A percentile compares a stretch with the other conserved stretches of the same genome.
phyloP scores from a whole-genome alignment of 2,329 filamentous ascomycete genomes.

The Tolypocladium paradoxum region DNA sequence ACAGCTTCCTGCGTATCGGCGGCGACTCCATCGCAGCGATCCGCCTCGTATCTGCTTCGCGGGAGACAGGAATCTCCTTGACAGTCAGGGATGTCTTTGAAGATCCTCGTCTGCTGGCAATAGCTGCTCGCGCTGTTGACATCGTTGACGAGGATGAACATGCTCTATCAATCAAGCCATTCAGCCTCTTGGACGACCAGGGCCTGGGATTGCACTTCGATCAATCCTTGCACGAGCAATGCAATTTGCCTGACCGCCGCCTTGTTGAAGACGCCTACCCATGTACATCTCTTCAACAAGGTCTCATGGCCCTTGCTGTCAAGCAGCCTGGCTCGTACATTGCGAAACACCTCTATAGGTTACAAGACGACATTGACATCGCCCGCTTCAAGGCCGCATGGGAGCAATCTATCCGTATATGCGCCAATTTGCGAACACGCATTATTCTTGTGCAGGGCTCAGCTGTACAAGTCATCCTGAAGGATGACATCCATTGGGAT shows the following conservation, averaged over 20 bases:
- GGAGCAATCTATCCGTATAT: constrained; percentile 6
- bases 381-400: constrained; percentile 16
- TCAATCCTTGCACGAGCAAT: neutral
- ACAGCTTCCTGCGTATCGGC: constrained; percentile 16
- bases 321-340: constrained; percentile 22
- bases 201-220: neutral
- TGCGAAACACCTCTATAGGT: constrained; percentile 14
- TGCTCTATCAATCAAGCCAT: neutral
- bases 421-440: constrained; percentile 7
- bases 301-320: constrained; percentile 22
- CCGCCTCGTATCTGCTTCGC: constrained; percentile 1
- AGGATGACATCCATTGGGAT: neutral
- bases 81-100: constrained; percentile 12
- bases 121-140: constrained; percentile 4
- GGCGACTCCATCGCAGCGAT: constrained; percentile 17
- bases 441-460: constrained; percentile 2
- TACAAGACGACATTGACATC: constrained; percentile 10
- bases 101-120: neutral
- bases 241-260: neutral
- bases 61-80: neutral
- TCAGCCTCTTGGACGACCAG: neutral
- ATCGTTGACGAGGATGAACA: neutral
- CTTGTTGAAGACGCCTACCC: constrained; percentile 23
- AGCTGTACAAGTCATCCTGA: constrained; percentile 3
- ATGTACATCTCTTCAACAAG: constrained; percentile 26